Conservation (phyloP, 495 filamentous ascomycete species). For the Penicillium turbatum region DNA sequence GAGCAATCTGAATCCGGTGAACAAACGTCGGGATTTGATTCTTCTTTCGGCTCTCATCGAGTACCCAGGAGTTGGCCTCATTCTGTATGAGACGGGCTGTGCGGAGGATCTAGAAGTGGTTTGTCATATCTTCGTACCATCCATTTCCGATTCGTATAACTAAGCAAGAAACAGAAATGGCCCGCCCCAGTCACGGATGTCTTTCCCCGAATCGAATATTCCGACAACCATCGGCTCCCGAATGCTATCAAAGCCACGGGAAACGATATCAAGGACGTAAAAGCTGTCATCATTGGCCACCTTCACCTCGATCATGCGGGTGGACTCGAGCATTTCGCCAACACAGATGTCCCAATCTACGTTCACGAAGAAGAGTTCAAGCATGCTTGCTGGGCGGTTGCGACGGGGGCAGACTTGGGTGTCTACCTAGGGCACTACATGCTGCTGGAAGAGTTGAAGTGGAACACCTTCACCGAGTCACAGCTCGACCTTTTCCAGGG, state of each 20-base stretch:
- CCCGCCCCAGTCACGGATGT: slow-evolving; percentile 40
- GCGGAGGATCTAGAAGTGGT: slow-evolving; percentile 43
- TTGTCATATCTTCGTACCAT: slow-evolving; percentile 1
- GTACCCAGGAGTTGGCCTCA: slow-evolving; percentile 46
- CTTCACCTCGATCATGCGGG: slow-evolving; percentile 54
- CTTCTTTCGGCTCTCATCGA: slow-evolving; percentile 46
- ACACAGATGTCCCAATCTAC: slow-evolving; percentile 49
- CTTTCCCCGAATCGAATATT: slow-evolving; percentile 44
- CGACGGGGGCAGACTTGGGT: slow-evolving; percentile 39
- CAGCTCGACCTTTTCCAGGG: slow-evolving; percentile 35
- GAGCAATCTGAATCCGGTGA: slow-evolving; percentile 25
- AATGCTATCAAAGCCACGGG: slow-evolving; percentile 45
- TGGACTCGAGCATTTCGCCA: slow-evolving; percentile 46
- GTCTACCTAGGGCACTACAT: slow-evolving; percentile 45
- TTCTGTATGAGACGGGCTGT: slow-evolving; percentile 51
- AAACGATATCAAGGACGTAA: slow-evolving; percentile 48
- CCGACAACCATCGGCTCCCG: slow-evolving; percentile 38
- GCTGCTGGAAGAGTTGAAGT: slow-evolving; percentile 27
- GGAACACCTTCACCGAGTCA: slow-evolving; percentile 32
- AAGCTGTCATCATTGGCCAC: slow-evolving; percentile 51
- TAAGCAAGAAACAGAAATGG: slow-evolving; percentile 24
- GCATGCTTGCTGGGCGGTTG: slow-evolving; percentile 45
- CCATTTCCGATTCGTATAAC: not conserved
- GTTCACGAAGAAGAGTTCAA: slow-evolving; percentile 50
- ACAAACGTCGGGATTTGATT: slow-evolving; percentile 40